Percentiles rank a stretch among this genome's conserved stretches.
Evolutionary conservation across 331 rosid genomes (phyloP).

Genomic region (Prunus yedoensis): DNA sequence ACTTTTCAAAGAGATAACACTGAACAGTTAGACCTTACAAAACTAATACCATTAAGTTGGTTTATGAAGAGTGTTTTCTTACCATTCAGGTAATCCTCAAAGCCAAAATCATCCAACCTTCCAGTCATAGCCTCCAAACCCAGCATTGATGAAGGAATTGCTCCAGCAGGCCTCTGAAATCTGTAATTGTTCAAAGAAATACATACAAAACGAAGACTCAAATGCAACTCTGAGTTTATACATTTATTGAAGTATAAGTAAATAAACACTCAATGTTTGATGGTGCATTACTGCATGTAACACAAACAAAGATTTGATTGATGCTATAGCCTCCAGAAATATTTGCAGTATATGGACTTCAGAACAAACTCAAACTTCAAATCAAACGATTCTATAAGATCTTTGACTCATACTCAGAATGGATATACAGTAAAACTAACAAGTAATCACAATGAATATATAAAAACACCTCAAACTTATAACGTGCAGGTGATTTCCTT

Average conservation of each 20-base stretch:
- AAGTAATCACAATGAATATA: too few relatives aligned
- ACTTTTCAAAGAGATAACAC: too few relatives aligned
- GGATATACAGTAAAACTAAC: neutral
- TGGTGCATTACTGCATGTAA: neutral
- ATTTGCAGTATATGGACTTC: too few relatives aligned
- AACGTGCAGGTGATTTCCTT: neutral
- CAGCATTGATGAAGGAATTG: slow-evolving; percentile 83
- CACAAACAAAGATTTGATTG: neutral
- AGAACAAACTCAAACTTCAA: too few relatives aligned
- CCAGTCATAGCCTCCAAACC: slow-evolving; percentile 84
- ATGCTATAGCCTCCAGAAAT: neutral
- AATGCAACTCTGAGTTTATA: neutral
- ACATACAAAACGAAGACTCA: neutral
- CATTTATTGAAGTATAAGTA: neutral
- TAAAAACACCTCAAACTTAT: neutral
- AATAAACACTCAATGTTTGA: neutral
- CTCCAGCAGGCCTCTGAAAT: slow-evolving; percentile 84
- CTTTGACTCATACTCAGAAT: neutral
- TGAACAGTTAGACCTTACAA: too few relatives aligned
- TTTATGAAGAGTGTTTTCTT: too few relatives aligned
- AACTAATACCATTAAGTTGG: too few relatives aligned
- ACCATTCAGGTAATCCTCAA: slow-evolving; percentile 83
- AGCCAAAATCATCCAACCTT: slow-evolving; percentile 63
- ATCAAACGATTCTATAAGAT: neutral
- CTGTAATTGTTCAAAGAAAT: slow-evolving; percentile 36